Evolutionary conservation across 768 basidiomycete species (phyloP), one percentile per base, ranked within the genome.

Genomic region (Sarcomyxa edulis): DNA sequence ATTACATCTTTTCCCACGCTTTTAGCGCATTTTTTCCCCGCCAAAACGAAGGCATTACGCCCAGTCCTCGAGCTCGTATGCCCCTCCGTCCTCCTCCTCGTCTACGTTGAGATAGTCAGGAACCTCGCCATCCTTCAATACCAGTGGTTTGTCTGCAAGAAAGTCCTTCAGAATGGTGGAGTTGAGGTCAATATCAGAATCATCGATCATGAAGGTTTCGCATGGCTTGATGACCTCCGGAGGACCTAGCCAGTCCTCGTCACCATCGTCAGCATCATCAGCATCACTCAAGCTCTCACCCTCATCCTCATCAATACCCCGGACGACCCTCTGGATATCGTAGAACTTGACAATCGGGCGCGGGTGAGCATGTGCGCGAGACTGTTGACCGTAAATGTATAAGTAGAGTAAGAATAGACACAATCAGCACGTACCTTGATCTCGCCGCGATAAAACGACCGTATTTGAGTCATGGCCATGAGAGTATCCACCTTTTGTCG

Each of bases 401-500:
- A 10, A 10, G 12, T 33, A 15, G 12, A 14, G 16, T 10, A 18
- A 18, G 16, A 23, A 24, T 24, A 35, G 22, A 12, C 14, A 24
- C 12, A 11, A 19, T 33, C 11, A n/a, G n/a, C n/a, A n/a, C 35
- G 18, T 24, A 35, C 35, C 35, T 35, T 35, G 11, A 27, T 23
- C n/a, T 38, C 18, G 29, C 18, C 26, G 12, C 24, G 25, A 38
- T 38, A 15, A 23, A 23, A 38, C 18, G 26, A 12, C 12, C 37
- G 37, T 9, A 38, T 38, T 24, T 38, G n/a, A 27, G 37, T 27
- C 20, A 29, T 28, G 37, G 24, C 29, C 19, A 16, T 38, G 37
- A 33, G 29, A 14, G 39, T 46, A 12, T 33, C 35, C 18, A 51
- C 33, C 11, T 41, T 20, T 34, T 51, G 50, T 10, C 27, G 34